These are phyloP conservation scores for Rubus idaeus DNA, from an alignment of 306 rosid genomes.

Conservation along the genomic window DNA sequence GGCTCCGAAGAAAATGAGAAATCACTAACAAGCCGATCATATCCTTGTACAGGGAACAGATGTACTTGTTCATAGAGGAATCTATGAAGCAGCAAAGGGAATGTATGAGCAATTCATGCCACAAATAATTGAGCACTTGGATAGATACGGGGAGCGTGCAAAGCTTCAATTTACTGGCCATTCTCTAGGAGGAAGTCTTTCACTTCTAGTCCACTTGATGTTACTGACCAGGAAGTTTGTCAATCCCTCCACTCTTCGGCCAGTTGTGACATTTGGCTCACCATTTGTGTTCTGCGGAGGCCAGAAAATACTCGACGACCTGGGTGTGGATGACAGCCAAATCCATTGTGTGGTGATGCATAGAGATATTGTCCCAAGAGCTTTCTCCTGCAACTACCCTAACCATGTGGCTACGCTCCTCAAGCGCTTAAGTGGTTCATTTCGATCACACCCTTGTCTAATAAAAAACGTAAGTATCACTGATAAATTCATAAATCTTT, in stretches of 20 bases:
- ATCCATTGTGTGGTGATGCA: slow-evolving; percentile 85
- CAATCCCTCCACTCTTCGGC: slow-evolving; percentile 58
- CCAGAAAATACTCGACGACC: slow-evolving; percentile 47
- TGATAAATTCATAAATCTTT: neutral
- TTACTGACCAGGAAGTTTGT: slow-evolving; percentile 57
- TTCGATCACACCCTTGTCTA: slow-evolving; percentile 80
- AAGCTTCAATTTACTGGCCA: slow-evolving; percentile 90
- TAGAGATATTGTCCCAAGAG: slow-evolving; percentile 94
- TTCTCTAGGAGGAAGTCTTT: slow-evolving; percentile 93
- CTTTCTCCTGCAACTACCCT: slow-evolving; percentile 93
- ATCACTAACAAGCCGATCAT: neutral
- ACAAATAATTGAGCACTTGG: slow-evolving; percentile 64
- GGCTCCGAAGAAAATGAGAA: slow-evolving; percentile 4
- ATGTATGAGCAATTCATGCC: slow-evolving; percentile 85
- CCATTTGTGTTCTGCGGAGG: slow-evolving; percentile 97
- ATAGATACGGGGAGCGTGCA: slow-evolving; percentile 61
- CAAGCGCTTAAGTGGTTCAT: slow-evolving; percentile 66
- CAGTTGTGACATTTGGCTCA: slow-evolving; percentile 87
- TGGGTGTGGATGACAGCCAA: slow-evolving; percentile 67
- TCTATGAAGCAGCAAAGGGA: slow-evolving; percentile 95
- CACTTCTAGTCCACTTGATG: slow-evolving; percentile 89
- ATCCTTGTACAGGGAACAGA: slow-evolving; percentile 54
- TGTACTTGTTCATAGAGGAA: slow-evolving; percentile 88
- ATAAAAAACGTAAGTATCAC: slow-evolving; percentile 54
- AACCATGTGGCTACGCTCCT: slow-evolving; percentile 66